Conservation (phyloP, 352 stramenopile genomes). For the Phytophthora constricta region DNA sequence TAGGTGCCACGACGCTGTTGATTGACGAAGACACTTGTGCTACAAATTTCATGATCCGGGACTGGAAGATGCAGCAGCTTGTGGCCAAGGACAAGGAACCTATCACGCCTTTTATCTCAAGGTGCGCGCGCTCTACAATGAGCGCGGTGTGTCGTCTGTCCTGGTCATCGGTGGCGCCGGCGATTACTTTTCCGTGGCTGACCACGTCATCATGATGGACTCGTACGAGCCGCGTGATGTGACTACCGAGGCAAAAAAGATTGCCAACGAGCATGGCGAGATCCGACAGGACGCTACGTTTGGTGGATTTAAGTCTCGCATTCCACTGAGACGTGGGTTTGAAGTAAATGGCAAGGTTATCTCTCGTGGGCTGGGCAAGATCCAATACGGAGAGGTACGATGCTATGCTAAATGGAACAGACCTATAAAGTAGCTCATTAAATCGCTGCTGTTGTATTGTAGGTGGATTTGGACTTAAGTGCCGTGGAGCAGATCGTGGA, state of each 20-base stretch:
- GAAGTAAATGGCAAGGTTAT: constrained; percentile 82
- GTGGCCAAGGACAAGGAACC: constrained; percentile 96
- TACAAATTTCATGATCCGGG: constrained; percentile 99
- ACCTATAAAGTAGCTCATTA: background rate
- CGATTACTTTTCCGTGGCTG: constrained; percentile 97
- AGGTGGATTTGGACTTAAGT: constrained; percentile 85
- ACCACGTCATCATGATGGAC: constrained; percentile 98
- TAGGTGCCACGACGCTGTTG: constrained; percentile 92
- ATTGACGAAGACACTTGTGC: constrained; percentile 98
- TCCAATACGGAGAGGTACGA: constrained; percentile 88
- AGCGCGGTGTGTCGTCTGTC: constrained; percentile 92
- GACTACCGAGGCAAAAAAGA: constrained; percentile 91
- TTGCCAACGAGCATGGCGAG: constrained; percentile 73
- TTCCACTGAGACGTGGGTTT: constrained; percentile 62
- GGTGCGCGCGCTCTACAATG: constrained; percentile 91
- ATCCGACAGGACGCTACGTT: constrained; percentile 64
- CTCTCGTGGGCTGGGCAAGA: constrained; percentile 68
- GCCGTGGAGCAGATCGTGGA: constrained; percentile 92
- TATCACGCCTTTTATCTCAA: constrained; percentile 98
- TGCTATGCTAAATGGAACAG: background rate
- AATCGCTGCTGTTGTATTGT: constrained; percentile 4
- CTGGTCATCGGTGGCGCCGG: constrained; percentile 96
- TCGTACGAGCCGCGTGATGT: constrained; percentile 93
- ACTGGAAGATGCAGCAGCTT: constrained; percentile 97
- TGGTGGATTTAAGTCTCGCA: constrained; percentile 53